Evolutionary conservation across 371 early-diverging fungal species (phyloP).

Genomic region (Mortierella sp.): DNA sequence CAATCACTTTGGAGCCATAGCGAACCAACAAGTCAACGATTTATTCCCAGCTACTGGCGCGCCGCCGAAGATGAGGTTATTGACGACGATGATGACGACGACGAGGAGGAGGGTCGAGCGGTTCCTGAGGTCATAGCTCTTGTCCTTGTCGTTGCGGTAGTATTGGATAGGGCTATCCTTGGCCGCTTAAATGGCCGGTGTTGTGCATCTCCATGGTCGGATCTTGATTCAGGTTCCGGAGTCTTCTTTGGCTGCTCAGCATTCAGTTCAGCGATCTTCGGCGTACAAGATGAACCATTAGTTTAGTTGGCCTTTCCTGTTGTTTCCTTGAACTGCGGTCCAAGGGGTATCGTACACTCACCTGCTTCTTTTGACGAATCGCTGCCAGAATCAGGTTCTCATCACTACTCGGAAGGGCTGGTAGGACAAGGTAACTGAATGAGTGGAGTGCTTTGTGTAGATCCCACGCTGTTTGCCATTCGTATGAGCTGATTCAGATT

Average conservation of each 20-base stretch:
- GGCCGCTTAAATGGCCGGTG: slow-evolving; percentile 39
- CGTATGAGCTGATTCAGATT: neutral
- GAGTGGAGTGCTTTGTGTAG: neutral
- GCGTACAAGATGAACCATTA: neutral
- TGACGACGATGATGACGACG: slow-evolving; percentile 6
- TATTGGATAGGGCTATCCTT: slow-evolving; percentile 42
- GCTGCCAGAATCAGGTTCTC: slow-evolving; percentile 45
- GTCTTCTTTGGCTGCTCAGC: slow-evolving; percentile 18
- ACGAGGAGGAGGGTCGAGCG: slow-evolving; percentile 7
- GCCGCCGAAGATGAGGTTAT: too few species aligned
- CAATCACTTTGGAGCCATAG: too few species aligned
- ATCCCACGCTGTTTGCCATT: neutral
- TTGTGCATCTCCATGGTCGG: slow-evolving; percentile 1
- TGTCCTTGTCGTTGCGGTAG: slow-evolving; percentile 11
- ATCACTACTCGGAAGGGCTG: slow-evolving; percentile 32
- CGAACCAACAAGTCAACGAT: too few species aligned
- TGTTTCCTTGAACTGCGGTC: neutral
- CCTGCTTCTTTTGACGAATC: slow-evolving; percentile 40
- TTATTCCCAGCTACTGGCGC: too few species aligned
- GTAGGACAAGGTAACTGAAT: neutral
- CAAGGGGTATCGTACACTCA: neutral
- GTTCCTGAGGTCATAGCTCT: slow-evolving; percentile 7
- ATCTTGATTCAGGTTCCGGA: slow-evolving; percentile 5
- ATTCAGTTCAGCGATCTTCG: neutral
- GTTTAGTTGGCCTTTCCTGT: neutral